Evolutionary conservation across 441 rosid genomes (phyloP), one percentile per base, ranked within the genome.

Genomic region (Arabidopsis hybrid): DNA sequence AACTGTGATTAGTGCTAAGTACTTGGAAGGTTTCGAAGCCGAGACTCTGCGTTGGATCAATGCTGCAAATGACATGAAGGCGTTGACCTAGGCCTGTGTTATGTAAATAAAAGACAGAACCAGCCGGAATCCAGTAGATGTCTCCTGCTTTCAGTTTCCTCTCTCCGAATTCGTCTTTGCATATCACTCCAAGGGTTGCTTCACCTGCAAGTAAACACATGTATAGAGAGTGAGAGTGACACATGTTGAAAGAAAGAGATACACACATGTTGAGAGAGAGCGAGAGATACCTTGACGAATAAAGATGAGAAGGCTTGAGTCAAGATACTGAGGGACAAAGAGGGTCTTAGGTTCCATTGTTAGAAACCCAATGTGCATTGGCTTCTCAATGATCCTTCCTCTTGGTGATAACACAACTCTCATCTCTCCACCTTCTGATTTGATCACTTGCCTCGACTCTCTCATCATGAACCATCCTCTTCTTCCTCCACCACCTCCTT

Each of bases 371-470:
- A 90, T 84, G 68, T 89, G 89, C 86, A 84, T 71, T 29, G 86
- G 84, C 71, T 81, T 85, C 53, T 79, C 77, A 65, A 82, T 56
- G 62, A 75, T 72, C 61, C 83, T 83, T 42, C 89, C 85, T n/a
- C 78, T 80, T 38, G 71, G 63, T 56, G 84, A 85, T 76, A 69
- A 81, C 43, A 85, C 81, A n/a, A 89, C 81, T 75, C 80, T 83
- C 91, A 95, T 82, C 35, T 84, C 87, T 29, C 99, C 98, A 7
- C 96, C 97, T n/a, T 91, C 91, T 40, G 96, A 92, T 77, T 76
- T 83, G 60, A 92, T 68, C 78, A 95, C 92, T 7, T 65, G 81
- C 74, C 62, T 85, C 29, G 82, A 76, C 21, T 87, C 76, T 55
- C 73, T 88, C 87, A 89, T 73, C 80, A 91, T 56, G 72, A 92